Percentiles rank a stretch among this genome's conserved stretches.
These are phyloP conservation scores for Aspergillus nidulans DNA, from an alignment of 495 filamentous ascomycete species.

Conservation along the genomic window DNA sequence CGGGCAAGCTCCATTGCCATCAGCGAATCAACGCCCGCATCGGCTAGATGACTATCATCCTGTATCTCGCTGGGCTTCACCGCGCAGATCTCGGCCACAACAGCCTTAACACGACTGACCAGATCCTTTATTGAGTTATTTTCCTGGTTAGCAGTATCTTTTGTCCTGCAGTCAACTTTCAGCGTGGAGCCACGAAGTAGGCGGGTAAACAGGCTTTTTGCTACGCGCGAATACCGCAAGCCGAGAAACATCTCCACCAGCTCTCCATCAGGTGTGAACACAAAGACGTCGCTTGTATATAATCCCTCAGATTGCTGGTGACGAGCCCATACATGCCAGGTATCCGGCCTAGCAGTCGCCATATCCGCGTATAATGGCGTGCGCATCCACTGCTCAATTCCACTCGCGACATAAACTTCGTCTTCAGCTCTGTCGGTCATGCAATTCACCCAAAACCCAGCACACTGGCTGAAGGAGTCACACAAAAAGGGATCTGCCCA, in stretches of 20 bases:
- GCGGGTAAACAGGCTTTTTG: slow-evolving; percentile 37
- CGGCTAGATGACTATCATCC: slow-evolving; percentile 33
- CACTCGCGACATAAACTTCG: slow-evolving; percentile 48
- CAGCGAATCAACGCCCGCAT: slow-evolving; percentile 53
- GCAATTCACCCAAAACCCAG: slow-evolving; percentile 48
- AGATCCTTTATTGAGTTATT: background rate
- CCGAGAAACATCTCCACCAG: slow-evolving; percentile 49
- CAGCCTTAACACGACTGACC: slow-evolving; percentile 9
- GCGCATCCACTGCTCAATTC: slow-evolving; percentile 45
- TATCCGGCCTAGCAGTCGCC: slow-evolving; percentile 19
- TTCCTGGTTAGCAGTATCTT: background rate
- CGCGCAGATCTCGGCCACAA: slow-evolving; percentile 34
- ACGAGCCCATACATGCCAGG: slow-evolving; percentile 42
- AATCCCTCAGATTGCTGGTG: slow-evolving; percentile 33
- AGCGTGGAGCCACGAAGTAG: background rate
- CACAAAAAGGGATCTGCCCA: slow-evolving; percentile 36
- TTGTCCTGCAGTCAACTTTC: background rate
- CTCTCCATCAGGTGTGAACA: slow-evolving; percentile 40
- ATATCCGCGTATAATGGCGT: slow-evolving; percentile 30
- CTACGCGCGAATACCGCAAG: slow-evolving; percentile 40
- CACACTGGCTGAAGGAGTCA: slow-evolving; percentile 49
- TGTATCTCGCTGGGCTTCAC: slow-evolving; percentile 39
- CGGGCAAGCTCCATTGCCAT: slow-evolving; percentile 52
- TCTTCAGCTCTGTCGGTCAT: slow-evolving; percentile 38
- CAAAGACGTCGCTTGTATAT: slow-evolving; percentile 48